Evolutionary conservation across 1,284 basidiomycete genomes (phyloP), one percentile per base, ranked within the genome.

Genomic region (Blastosporella zonata): DNA sequence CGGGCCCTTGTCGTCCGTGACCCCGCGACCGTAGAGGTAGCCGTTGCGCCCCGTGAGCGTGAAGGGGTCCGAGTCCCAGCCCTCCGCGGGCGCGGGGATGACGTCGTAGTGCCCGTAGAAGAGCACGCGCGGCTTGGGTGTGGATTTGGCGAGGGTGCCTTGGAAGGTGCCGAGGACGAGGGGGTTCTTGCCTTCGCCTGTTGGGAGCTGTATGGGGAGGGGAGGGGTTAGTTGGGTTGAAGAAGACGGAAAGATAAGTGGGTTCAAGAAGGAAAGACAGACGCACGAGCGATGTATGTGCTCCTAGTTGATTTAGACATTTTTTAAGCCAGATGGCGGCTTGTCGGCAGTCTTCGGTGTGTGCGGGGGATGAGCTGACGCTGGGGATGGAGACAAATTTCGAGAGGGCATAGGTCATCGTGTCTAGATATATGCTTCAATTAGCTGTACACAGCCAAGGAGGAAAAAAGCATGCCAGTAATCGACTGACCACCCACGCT

Each of bases 61-160:
- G 70, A 93, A 99, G 0, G 96, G 95, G 53, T 90, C 82, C 5
- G 86, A 84, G n/a, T 77, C 70, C 95, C 94, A 98, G 12, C 84
- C 82, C 9, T 79, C 72, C 2, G 72, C 66, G 1, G 82, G 83
- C 0, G 91, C 92, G 1, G 87, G 75, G 40, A 97, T 92, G 20
- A 97, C 91, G 60, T 97, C 94, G 68, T 97, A 97, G 64, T 97
- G 93, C 1, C 87, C 94, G 58, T 97, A 97, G 66, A 95, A 94
- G 10, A 97, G 72, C 6, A 97, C 74, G 2, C 93, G 77, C 31
- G 75, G 83, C 45, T 81, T 81, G 3, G 78, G 75, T 29, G 74
- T 70, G 36, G 67, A 73, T 56, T 78, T 73, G 15, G 77, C 6
- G 4, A 18, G 4, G 2, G 21, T 74, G 27, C 91, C 93, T 12